A percentile compares a stretch with the other conserved stretches of the same genome.
These are phyloP conservation scores for Myrica gale DNA, from an alignment of 306 rosid species.

Conservation along the genomic window DNA sequence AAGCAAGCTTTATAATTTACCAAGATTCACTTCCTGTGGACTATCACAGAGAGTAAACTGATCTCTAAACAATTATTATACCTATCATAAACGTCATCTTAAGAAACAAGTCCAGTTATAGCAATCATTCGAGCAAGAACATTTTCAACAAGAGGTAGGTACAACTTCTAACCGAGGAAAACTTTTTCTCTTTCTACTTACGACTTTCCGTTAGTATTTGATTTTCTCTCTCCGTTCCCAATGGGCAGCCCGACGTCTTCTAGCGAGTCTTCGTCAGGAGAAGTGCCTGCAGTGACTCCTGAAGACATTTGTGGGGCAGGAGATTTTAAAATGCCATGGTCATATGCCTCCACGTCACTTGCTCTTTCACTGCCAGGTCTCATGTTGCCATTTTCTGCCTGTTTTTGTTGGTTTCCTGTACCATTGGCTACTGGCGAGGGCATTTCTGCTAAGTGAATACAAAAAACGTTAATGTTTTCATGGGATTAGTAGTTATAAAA, in stretches of 20 bases:
- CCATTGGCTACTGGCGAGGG: constrained; percentile 35
- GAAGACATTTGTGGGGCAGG: constrained; percentile 31
- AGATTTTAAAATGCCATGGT: constrained; percentile 39
- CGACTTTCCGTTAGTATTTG: constrained; percentile 7
- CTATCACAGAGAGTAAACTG: not conserved
- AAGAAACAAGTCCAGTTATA: constrained; percentile 16
- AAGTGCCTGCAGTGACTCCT: constrained; percentile 29
- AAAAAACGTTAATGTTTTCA: constrained; percentile 14
- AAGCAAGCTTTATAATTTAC: not conserved
- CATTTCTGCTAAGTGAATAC: constrained; percentile 39
- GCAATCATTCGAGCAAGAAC: constrained; percentile 19
- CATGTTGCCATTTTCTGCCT: constrained; percentile 24
- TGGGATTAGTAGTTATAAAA: constrained; percentile 3
- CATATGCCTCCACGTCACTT: constrained; percentile 29
- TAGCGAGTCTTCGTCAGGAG: constrained; percentile 31
- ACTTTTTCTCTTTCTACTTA: constrained; percentile 8
- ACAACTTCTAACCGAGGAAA: constrained; percentile 5
- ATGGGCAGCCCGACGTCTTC: constrained; percentile 29
- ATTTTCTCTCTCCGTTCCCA: constrained; percentile 22
- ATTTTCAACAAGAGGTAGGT: constrained; percentile 11
- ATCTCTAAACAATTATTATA: not conserved
- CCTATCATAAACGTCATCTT: not conserved
- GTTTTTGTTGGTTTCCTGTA: constrained; percentile 26
- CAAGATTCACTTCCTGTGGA: not conserved
- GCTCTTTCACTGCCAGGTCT: constrained; percentile 30